These are phyloP conservation scores for Mimosa pudica DNA, from an alignment of 306 rosid species.

Conservation along the genomic window DNA sequence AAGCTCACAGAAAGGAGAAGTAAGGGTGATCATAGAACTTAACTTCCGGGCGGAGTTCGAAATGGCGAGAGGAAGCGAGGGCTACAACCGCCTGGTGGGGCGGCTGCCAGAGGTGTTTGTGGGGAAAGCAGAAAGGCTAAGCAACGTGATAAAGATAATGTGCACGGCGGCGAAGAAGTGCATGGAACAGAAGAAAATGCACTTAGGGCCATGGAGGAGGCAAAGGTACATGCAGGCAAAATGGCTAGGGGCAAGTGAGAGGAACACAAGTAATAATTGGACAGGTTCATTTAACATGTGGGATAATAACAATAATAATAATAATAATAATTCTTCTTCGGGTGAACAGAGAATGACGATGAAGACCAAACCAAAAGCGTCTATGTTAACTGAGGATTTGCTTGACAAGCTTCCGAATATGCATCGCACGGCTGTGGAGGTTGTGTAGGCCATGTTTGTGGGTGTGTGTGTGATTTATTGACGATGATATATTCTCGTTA, in stretches of 20 bases:
- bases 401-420: conserved; percentile 56
- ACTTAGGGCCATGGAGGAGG: conserved; percentile 95
- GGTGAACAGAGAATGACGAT: conserved; percentile 23
- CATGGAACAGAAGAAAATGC: conserved; percentile 86
- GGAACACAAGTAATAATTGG: conserved; percentile 36
- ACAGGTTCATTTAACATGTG: conserved; percentile 40
- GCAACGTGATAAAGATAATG: conserved; percentile 53
- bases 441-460: conserved; percentile 35
- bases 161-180: conserved; percentile 78
- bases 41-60: conserved; percentile 79
- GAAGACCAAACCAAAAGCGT: conserved; percentile 56
- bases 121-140: conserved; percentile 73
- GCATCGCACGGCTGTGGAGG: conserved; percentile 51
- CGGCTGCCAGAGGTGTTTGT: conserved; percentile 76
- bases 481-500: background rate
- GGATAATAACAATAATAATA: conserved; percentile 4
- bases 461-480: background rate
- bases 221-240: conserved; percentile 82
- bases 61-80: conserved; percentile 63
- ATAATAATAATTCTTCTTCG: background rate
- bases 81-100: conserved; percentile 57
- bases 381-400: conserved; percentile 79
- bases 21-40: conserved; percentile 71
- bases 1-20: conserved; percentile 52
- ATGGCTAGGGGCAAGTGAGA: conserved; percentile 76